These are phyloP conservation scores for Annulohypoxylon stygium DNA, from an alignment of 495 filamentous ascomycete species.

Conservation along the genomic window DNA sequence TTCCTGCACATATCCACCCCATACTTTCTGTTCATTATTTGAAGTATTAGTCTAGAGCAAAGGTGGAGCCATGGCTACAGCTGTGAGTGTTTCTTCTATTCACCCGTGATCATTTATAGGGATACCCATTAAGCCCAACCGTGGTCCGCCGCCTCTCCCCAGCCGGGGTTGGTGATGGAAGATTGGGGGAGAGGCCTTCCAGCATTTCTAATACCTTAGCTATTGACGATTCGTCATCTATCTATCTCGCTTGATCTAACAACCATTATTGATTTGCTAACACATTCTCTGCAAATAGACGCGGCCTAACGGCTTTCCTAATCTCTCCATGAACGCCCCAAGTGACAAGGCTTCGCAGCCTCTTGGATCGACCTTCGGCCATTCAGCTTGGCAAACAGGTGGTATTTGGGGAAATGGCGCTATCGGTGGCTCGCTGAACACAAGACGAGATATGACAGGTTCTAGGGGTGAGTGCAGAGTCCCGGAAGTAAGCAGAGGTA, in stretches of 20 bases:
- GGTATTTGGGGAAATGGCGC: constrained; percentile 72
- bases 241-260: neutral
- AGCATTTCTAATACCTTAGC: neutral
- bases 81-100: constrained; percentile 27
- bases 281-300: constrained; percentile 43
- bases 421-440: constrained; percentile 60
- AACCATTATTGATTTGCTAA: constrained; percentile 28
- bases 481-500: neutral
- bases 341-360: constrained; percentile 54
- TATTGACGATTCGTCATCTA: neutral
- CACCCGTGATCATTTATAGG: neutral
- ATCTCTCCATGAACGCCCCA: constrained; percentile 52
- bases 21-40: neutral
- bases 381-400: constrained; percentile 65
- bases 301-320: constrained; percentile 54
- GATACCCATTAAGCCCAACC: constrained; percentile 2
- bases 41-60: neutral
- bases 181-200: neutral
- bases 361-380: constrained; percentile 57
- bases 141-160: neutral
- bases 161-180: neutral
- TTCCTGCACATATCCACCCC: constrained; percentile 7
- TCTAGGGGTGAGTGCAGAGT: constrained; percentile 59
- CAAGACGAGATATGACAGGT: constrained; percentile 55
- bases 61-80: constrained; percentile 36